phyloP scores from a whole-genome alignment of 257 asterid species.

The Solanum medicagineum region DNA sequence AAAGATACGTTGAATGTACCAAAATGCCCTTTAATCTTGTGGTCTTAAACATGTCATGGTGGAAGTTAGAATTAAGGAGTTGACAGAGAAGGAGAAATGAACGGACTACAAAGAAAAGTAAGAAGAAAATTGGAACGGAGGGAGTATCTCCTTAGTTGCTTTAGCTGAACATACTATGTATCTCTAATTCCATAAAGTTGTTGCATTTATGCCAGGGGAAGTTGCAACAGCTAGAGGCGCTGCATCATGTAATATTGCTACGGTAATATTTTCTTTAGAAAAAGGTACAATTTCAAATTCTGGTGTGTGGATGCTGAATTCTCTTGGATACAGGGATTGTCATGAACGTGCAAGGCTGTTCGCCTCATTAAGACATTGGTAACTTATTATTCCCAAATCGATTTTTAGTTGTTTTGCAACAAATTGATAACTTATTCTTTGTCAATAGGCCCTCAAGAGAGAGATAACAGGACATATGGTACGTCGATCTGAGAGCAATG shows the following conservation, averaged over 20 bases:
- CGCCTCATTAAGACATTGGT: slow-evolving; percentile 55
- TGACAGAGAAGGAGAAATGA: too few species aligned
- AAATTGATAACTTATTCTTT: not conserved
- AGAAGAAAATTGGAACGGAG: too few species aligned
- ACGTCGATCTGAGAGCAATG: slow-evolving; percentile 51
- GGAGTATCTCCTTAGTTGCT: not conserved
- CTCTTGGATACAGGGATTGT: slow-evolving; percentile 19
- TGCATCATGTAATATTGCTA: slow-evolving; percentile 32
- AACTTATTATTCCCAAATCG: not conserved
- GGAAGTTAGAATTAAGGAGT: too few species aligned
- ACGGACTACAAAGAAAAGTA: too few species aligned
- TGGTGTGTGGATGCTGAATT: not conserved
- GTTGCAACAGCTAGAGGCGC: slow-evolving; percentile 58
- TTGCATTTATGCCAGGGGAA: slow-evolving; percentile 28
- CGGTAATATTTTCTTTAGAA: slow-evolving; percentile 16
- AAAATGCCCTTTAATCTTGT: too few species aligned
- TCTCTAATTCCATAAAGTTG: not conserved
- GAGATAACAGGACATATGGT: slow-evolving; percentile 42
- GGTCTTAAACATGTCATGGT: too few species aligned
- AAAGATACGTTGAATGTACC: too few species aligned
- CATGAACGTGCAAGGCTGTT: slow-evolving; percentile 36
- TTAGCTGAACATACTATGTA: not conserved
- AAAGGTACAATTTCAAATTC: not conserved
- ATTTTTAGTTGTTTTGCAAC: not conserved
- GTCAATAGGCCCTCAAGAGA: slow-evolving; percentile 28